phyloP scores from a whole-genome alignment of 2,329 filamentous ascomycete genomes.

The Claviceps maximensis region DNA sequence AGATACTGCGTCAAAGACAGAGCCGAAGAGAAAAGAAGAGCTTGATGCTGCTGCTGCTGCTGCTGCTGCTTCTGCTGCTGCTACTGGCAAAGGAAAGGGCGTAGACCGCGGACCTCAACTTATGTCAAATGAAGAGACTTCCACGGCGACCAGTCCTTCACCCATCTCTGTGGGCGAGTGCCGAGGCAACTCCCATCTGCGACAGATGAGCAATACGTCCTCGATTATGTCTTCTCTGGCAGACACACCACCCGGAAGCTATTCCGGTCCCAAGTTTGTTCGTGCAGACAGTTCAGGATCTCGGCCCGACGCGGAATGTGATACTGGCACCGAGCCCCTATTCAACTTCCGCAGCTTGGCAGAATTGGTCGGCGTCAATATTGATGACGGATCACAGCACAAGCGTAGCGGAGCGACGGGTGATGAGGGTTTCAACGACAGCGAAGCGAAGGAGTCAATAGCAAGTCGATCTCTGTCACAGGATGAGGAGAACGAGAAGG shows the following conservation, averaged over 20 bases:
- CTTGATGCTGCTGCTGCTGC: slow-evolving; percentile 6
- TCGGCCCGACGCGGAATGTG: slow-evolving; percentile 37
- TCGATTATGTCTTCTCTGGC: slow-evolving; percentile 66
- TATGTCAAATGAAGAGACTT: slow-evolving; percentile 14
- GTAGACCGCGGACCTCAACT: slow-evolving; percentile 40
- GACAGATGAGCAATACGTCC: slow-evolving; percentile 77
- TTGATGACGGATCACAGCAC: slow-evolving; percentile 31
- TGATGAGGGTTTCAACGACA: slow-evolving; percentile 12
- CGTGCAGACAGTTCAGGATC: slow-evolving; percentile 25
- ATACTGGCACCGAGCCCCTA: slow-evolving; percentile 55
- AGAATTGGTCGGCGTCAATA: slow-evolving; percentile 61
- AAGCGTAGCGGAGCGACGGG: slow-evolving; percentile 14
- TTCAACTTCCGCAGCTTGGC: slow-evolving; percentile 86
- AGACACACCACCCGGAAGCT: slow-evolving; percentile 50
- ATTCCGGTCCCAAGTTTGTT: slow-evolving; percentile 22
- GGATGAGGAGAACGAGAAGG: slow-evolving; percentile 25
- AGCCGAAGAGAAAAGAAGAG: slow-evolving; percentile 18
- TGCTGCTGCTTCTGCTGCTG: slow-evolving; percentile 3
- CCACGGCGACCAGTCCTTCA: slow-evolving; percentile 25
- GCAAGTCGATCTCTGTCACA: slow-evolving; percentile 20
- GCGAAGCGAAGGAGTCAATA: slow-evolving; percentile 7
- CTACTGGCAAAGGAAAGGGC: slow-evolving; percentile 51
- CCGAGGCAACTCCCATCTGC: slow-evolving; percentile 55
- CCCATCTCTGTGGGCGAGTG: slow-evolving; percentile 34
- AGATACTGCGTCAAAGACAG: slow-evolving; percentile 11